Percentiles rank a stretch among this genome's conserved stretches.
Conservation (phyloP, 331 rosid species). For the Saraca asoca region DNA sequence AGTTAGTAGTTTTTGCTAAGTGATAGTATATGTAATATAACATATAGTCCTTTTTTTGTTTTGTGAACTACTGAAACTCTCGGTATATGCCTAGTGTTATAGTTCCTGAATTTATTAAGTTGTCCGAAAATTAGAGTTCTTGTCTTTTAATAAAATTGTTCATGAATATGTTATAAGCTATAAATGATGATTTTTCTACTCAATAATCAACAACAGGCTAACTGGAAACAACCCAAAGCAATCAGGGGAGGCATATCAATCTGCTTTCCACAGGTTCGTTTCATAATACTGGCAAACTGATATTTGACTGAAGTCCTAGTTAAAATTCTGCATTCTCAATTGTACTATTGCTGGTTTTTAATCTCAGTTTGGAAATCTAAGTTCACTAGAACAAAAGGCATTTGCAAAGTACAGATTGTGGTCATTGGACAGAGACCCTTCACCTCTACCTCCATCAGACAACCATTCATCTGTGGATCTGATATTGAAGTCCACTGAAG, state of each 20-base stretch:
- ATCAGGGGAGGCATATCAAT: slow-evolving; percentile 78
- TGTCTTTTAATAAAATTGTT: slow-evolving; percentile 12
- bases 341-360: slow-evolving; percentile 7
- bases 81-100: too few relatives aligned
- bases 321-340: slow-evolving; percentile 18
- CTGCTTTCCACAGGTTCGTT: slow-evolving; percentile 64
- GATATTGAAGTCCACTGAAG: slow-evolving; percentile 60
- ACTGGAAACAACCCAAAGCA: slow-evolving; percentile 63
- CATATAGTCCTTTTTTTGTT: too few relatives aligned
- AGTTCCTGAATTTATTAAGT: not conserved
- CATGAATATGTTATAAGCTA: slow-evolving; percentile 5
- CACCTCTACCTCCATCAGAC: slow-evolving; percentile 59
- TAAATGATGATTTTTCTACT: slow-evolving; percentile 24
- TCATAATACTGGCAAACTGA: slow-evolving; percentile 27
- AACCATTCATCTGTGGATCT: slow-evolving; percentile 72
- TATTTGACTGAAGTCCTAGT: slow-evolving; percentile 13
- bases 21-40: not conserved
- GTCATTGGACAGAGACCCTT: slow-evolving; percentile 70
- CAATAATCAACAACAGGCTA: slow-evolving; percentile 42
- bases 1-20: not conserved
- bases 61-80: too few relatives aligned
- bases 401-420: slow-evolving; percentile 64
- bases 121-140: slow-evolving; percentile 9
- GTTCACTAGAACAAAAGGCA: slow-evolving; percentile 62
- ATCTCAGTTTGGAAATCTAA: slow-evolving; percentile 61